Percentiles rank a stretch among this genome's conserved stretches.
Conservation (phyloP, 805 yeast species). For the Candida silvicultrix region DNA sequence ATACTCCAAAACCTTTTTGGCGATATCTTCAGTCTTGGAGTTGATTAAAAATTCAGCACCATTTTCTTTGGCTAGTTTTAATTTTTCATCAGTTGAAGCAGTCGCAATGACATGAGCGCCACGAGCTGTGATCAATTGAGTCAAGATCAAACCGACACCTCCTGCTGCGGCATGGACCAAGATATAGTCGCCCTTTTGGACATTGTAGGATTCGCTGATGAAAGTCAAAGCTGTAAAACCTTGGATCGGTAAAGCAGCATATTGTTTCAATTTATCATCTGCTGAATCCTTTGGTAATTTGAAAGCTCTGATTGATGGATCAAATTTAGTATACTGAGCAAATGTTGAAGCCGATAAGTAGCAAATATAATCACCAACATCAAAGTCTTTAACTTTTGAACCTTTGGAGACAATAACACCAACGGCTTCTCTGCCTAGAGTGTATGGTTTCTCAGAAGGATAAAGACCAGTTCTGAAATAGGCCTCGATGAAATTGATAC, state of each 20-base stretch:
- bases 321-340: conserved; percentile 63
- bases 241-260: conserved; percentile 60
- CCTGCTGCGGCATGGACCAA: conserved; percentile 94
- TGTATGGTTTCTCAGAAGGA: conserved; percentile 51
- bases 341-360: conserved; percentile 49
- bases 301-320: conserved; percentile 28
- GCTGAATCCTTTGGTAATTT: conserved; percentile 43
- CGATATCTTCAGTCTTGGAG: conserved; percentile 46
- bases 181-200: conserved; percentile 63
- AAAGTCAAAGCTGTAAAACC: conserved; percentile 79
- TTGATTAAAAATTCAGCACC: conserved; percentile 79
- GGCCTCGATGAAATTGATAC: conserved; percentile 77
- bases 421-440: conserved; percentile 68
- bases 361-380: conserved; percentile 68
- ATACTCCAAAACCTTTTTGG: conserved; percentile 46
- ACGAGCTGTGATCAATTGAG: conserved; percentile 51
- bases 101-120: conserved; percentile 85
- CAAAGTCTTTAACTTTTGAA: conserved; percentile 40
- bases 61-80: conserved; percentile 51
- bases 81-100: conserved; percentile 73
- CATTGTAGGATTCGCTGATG: conserved; percentile 56
- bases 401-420: conserved; percentile 70
- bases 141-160: conserved; percentile 75
- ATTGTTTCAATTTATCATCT: conserved; percentile 44
- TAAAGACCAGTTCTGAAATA: conserved; percentile 81